Base-by-base conservation (phyloP, 129 eudicot species). In the Helichrysum umbraculigerum region DNA sequence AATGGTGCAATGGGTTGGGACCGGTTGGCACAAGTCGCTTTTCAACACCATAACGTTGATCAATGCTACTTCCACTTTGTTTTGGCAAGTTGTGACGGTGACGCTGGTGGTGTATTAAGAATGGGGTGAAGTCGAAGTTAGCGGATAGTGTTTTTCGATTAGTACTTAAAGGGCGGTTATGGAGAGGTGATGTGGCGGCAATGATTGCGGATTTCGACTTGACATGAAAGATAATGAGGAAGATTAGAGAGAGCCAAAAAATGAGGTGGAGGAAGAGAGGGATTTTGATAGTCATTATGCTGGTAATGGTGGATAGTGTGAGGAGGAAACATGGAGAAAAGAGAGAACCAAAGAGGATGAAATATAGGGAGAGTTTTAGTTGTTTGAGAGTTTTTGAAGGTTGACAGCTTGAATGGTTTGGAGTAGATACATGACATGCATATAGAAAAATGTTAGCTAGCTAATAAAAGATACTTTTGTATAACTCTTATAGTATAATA, bases 1-100 rank as follows among this genome's bases (percentile, higher is more conserved):
- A 89, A 79, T 92, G 93, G 83, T 92, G 98, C 86, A 92, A 83
- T 54, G 98, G 98, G 72, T 92, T 92, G 22, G 98, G 98, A 76
- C 98, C 98, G 6, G 82, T 82, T 33, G 98, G 98, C 66, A 92
- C 98, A 3, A 82, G 78, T 21, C 98, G 89, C 76, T 89, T 87
- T 62, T 89, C 90, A 17, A 77, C 88, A 3, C 93, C 96, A 68
- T 82, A 92, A 28, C 88, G 88, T 5, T 84, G 93, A 83, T 89
- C 91, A 25, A 92, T 80, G 67, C 69, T 80, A 5, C 60, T 82
- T 58, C 63, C 78, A 16, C 30, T 28, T 50, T 66, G 71, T 52
- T 75, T 30, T 4, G 73, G 57, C 7, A 79, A 64, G 50, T 19
- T 34, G 32, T 32, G 74, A 51, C 72, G 78, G 56, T 64, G 82